A percentile compares a stretch with the other conserved stretches of the same genome.
Evolutionary conservation across 805 yeast genomes (phyloP).

Genomic region (Pichia scutulata): DNA sequence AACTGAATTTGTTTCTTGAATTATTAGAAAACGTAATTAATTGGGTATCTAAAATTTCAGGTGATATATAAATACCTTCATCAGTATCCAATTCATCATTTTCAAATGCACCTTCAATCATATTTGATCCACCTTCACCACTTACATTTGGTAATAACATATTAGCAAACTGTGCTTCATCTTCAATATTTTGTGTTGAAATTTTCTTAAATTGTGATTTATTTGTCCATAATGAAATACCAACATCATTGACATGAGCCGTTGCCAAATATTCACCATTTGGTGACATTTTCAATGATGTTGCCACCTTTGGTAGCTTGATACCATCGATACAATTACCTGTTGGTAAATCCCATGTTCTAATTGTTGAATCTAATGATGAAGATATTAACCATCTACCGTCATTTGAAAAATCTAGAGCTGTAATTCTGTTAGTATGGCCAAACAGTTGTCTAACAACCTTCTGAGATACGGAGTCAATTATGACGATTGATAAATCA

Average conservation of each 20-base stretch:
- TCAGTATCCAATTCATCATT: slow-evolving; percentile 26
- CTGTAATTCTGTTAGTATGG: slow-evolving; percentile 80
- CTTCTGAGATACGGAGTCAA: slow-evolving; percentile 75
- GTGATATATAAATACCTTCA: slow-evolving; percentile 38
- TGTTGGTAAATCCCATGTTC: slow-evolving; percentile 97
- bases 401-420: slow-evolving; percentile 85
- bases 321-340: slow-evolving; percentile 96
- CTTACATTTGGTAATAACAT: slow-evolving; percentile 66
- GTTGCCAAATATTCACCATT: slow-evolving; percentile 89
- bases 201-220: slow-evolving; percentile 74
- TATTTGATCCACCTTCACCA: slow-evolving; percentile 65
- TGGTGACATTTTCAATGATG: slow-evolving; percentile 74
- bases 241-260: slow-evolving; percentile 83
- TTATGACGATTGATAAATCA: slow-evolving; percentile 72
- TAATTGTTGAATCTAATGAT: slow-evolving; percentile 74
- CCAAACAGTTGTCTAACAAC: slow-evolving; percentile 86
- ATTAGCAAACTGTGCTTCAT: slow-evolving; percentile 62
- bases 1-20: slow-evolving; percentile 72
- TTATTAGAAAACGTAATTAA: slow-evolving; percentile 69
- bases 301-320: slow-evolving; percentile 67
- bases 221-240: slow-evolving; percentile 89
- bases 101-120: slow-evolving; percentile 72
- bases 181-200: slow-evolving; percentile 66
- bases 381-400: slow-evolving; percentile 92
- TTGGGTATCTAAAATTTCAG: slow-evolving; percentile 53